phyloP scores from a whole-genome alignment of 106 monocot genomes.

The Phalaenopsis equestris region DNA sequence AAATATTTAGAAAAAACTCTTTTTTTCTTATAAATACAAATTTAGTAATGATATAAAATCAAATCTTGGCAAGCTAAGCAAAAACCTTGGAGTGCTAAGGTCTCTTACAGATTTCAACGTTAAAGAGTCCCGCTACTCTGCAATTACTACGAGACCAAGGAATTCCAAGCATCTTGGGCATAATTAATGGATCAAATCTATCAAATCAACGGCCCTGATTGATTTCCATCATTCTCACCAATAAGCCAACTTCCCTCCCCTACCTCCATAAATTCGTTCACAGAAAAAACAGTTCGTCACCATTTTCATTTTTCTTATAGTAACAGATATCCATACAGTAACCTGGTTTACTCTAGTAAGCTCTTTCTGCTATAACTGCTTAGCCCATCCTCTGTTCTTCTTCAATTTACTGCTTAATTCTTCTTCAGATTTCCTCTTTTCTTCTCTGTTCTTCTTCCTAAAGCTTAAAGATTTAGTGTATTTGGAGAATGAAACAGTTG shows the following conservation, averaged over 20 bases:
- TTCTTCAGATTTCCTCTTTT: not conserved
- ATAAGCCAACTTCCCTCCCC: not conserved
- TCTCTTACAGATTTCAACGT: too few relatives aligned
- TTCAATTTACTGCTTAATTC: not conserved
- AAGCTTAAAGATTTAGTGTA: not conserved
- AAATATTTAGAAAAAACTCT: too few relatives aligned
- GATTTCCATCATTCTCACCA: not conserved
- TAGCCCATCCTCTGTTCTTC: not conserved
- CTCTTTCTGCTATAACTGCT: not conserved
- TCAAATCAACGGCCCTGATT: constrained; percentile 3
- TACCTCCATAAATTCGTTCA: constrained; percentile 9
- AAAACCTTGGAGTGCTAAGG: too few relatives aligned
- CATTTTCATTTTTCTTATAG: not conserved
- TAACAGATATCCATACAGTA: not conserved
- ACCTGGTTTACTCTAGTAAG: not conserved
- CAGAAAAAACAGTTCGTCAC: not conserved
- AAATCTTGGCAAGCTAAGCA: too few relatives aligned
- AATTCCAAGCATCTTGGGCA: not conserved
- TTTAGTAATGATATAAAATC: too few relatives aligned
- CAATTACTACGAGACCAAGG: too few relatives aligned
- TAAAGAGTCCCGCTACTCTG: too few relatives aligned
- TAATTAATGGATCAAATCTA: not conserved
- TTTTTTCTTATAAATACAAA: too few relatives aligned
- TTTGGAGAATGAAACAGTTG: constrained; percentile 20
- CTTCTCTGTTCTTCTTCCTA: not conserved